phyloP scores from a whole-genome alignment of 139 green algal species.

The Desmodesmus armatus region DNA sequence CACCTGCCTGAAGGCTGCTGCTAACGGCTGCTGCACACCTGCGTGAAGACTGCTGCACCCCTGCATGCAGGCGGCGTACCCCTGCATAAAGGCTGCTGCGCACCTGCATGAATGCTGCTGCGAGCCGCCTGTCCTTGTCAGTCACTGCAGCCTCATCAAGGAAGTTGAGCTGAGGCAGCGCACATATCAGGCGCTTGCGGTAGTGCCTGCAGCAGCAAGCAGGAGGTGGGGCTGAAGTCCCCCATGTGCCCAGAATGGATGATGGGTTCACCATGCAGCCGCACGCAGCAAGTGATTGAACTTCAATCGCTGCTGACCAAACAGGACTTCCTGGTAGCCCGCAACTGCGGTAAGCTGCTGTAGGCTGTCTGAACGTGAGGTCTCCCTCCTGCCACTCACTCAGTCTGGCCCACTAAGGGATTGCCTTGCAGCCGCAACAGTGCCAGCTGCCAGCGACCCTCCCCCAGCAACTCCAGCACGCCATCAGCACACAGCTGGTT shows the following conservation, averaged over 20 bases:
- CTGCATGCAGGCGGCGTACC: too few relatives aligned
- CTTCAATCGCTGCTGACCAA: too few relatives aligned
- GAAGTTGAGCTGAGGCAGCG: constrained; percentile 77
- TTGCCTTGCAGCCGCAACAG: constrained; percentile 75
- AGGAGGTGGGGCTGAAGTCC: too few relatives aligned
- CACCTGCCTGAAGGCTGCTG: not conserved
- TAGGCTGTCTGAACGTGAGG: too few relatives aligned
- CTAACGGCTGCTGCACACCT: not conserved
- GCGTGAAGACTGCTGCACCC: not conserved
- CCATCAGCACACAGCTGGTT: constrained; percentile 60
- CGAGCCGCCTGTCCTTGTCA: constrained; percentile 71
- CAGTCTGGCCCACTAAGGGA: constrained; percentile 59
- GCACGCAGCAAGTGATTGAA: too few relatives aligned
- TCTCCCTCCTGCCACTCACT: constrained; percentile 52
- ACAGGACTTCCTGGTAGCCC: too few relatives aligned
- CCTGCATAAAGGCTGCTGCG: too few relatives aligned
- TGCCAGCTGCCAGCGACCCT: constrained; percentile 54
- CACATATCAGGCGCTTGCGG: constrained; percentile 72
- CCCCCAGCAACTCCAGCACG: constrained; percentile 54
- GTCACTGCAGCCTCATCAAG: constrained; percentile 77
- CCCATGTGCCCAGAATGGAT: too few relatives aligned
- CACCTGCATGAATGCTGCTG: constrained; percentile 67
- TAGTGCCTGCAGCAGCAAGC: constrained; percentile 64
- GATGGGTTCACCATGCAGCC: too few relatives aligned
- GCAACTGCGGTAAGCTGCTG: too few relatives aligned